phyloP scores from a whole-genome alignment of 2,329 filamentous ascomycete species.

The Botrytis porri region DNA sequence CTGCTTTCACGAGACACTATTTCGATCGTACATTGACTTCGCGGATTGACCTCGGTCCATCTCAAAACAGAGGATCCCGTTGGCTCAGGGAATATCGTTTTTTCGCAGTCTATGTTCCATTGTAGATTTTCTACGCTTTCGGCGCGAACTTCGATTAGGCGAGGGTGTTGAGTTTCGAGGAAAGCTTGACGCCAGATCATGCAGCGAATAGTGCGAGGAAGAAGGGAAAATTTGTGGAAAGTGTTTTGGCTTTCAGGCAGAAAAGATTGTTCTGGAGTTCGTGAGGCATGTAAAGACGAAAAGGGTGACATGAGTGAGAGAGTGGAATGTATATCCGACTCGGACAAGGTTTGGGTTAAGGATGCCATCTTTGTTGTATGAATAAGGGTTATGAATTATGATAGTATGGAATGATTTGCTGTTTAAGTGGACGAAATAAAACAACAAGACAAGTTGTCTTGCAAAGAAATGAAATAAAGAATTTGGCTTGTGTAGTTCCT shows the following conservation, averaged over 20 bases:
- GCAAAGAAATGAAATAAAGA: neutral
- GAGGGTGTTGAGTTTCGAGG: constrained; percentile 3
- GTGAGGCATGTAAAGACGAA: neutral
- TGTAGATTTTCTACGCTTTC: neutral
- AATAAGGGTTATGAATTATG: neutral
- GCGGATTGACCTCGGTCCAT: constrained; percentile 1
- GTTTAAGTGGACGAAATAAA: neutral
- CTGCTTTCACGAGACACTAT: constrained; percentile 4
- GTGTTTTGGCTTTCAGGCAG: too few species aligned
- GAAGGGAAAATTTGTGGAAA: neutral
- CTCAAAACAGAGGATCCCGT: constrained; percentile 6
- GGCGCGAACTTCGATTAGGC: constrained; percentile 12
- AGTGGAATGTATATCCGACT: neutral
- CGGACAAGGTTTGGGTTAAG: neutral
- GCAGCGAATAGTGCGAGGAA: neutral
- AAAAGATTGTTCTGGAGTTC: neutral
- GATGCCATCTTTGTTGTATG: neutral
- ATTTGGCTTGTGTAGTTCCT: neutral
- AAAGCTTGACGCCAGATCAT: constrained; percentile 15
- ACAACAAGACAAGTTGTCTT: neutral
- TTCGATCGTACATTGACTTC: neutral
- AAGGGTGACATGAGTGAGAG: neutral
- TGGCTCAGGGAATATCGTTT: constrained; percentile 6
- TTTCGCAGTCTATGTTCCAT: constrained; percentile 8
- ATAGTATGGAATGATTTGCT: neutral